A percentile compares a stretch with the other conserved stretches of the same genome.
Conservation (phyloP, 352 stramenopile genomes). For the Phytopythium kandeliae region DNA sequence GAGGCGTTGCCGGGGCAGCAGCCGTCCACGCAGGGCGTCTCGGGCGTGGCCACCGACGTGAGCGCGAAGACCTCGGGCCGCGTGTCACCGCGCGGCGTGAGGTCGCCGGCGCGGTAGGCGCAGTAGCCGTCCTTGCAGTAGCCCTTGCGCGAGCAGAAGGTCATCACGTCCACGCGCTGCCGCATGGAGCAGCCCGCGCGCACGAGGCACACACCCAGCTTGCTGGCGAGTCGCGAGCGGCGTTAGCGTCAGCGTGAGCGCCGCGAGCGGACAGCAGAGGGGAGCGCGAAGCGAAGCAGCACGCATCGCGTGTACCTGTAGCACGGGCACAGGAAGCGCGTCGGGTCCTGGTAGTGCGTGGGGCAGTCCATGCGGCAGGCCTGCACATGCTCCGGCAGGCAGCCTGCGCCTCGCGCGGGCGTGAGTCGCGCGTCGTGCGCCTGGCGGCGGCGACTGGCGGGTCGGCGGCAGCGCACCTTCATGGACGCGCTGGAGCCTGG, state of each 20-base stretch:
- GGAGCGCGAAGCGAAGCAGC: not conserved
- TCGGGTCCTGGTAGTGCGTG: slow-evolving; percentile 49
- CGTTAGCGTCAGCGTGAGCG: no score
- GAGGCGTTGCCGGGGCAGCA: slow-evolving; percentile 39
- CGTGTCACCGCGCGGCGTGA: slow-evolving; percentile 43
- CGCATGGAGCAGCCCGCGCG: slow-evolving; percentile 55
- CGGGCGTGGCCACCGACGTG: slow-evolving; percentile 41
- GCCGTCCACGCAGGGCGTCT: slow-evolving; percentile 56
- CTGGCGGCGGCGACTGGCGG: no score
- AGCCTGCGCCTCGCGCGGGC: slow-evolving; percentile 28
- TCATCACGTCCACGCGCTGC: slow-evolving; percentile 55
- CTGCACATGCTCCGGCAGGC: slow-evolving; percentile 32
- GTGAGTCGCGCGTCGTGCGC: no score
- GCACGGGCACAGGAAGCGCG: slow-evolving; percentile 55
- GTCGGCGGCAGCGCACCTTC: slow-evolving; percentile 1
- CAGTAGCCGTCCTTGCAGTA: slow-evolving; percentile 84
- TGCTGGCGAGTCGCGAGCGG: slow-evolving; percentile 19
- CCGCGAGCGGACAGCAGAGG: not conserved
- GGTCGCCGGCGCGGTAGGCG: slow-evolving; percentile 49
- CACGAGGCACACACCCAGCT: slow-evolving; percentile 57
- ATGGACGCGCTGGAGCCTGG: slow-evolving; percentile 5
- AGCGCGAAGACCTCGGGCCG: slow-evolving; percentile 57
- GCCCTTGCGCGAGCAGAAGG: slow-evolving; percentile 63
- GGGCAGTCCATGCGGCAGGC: slow-evolving; percentile 46
- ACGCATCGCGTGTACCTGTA: slow-evolving; percentile 47